Base-by-base conservation (phyloP, 768 basidiomycete genomes). In the Naganishia kalamii region DNA sequence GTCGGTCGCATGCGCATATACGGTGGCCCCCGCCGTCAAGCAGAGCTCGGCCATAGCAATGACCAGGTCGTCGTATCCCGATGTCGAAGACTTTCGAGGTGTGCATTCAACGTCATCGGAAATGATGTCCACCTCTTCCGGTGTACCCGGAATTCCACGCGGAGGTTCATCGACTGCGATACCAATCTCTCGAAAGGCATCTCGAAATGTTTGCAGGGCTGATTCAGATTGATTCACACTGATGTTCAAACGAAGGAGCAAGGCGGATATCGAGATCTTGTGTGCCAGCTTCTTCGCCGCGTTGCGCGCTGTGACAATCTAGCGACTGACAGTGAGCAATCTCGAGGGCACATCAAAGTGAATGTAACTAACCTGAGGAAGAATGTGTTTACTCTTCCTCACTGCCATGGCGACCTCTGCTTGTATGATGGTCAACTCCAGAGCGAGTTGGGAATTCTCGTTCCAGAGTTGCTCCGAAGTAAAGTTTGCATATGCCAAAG, bases 171-270 rank as follows among this genome's bases (percentile, higher is more conserved):
- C 19, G 12, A 57, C 8, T n/a, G 37, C 21, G 21, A 57, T 27
- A 13, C 54, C 54, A 17, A 57, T 57, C 2, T 23, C 37, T 13
- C 10, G 3, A 35, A 40, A 57, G n/a, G 35, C 13, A 23, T 57
- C 54, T 13, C 54, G 37, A 27, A 57, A 35, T 25, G 33, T 37
- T 11, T 57, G 33, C 5, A 57, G 54, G 1, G 54, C 54, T 57
- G 7, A 15, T 21, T 21, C 8, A 35, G 40, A 25, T 12, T 7
- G 2, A 35, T 57, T 57, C 7, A 35, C 54, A 15, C 33, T 27
- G 21, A 57, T 10, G 21, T 61, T 61, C 43, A 61, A 32, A 2
- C 60, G 60, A 19, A 61, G 35, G 21, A 61, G 60, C 27, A 61
- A 32, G 25, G 43, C 37, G 8, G 46, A 30, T 25, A 61, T 47